Percentiles rank a stretch among this genome's conserved stretches.
phyloP scores from a whole-genome alignment of 495 filamentous ascomycete genomes.

The Parathielavia appendiculata region DNA sequence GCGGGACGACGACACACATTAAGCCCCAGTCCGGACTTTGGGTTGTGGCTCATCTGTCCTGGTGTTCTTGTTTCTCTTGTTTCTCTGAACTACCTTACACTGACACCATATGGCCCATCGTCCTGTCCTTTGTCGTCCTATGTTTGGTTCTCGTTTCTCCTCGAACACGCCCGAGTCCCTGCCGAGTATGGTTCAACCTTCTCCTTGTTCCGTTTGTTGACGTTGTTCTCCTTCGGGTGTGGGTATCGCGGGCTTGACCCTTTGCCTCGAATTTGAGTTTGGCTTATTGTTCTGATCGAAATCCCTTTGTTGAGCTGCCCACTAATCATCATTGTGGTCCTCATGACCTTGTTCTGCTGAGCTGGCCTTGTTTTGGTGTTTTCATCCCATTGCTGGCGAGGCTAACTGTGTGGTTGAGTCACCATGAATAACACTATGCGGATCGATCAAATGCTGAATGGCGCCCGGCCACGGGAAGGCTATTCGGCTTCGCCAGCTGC shows the following conservation, averaged over 20 bases:
- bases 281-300: not conserved
- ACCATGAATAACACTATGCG: not conserved
- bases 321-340: not conserved
- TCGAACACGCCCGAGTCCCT: not conserved
- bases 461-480: not conserved
- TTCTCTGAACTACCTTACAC: constrained; percentile 7
- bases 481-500: constrained; percentile 8
- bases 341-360: no score
- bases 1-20: constrained; percentile 27
- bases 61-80: constrained; percentile 7
- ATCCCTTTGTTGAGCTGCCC: not conserved
- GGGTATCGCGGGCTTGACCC: not conserved
- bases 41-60: constrained; percentile 16
- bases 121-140: not conserved
- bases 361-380: not conserved
- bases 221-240: not conserved
- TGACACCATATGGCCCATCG: not conserved
- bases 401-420: not conserved
- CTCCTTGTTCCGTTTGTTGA: not conserved
- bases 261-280: not conserved
- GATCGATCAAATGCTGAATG: not conserved
- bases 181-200: not conserved
- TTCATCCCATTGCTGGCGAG: not conserved
- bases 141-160: not conserved
- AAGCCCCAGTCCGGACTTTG: constrained; percentile 10